Evolutionary conservation across 768 basidiomycete species (phyloP).

Genomic region (Boletus coccyginus): DNA sequence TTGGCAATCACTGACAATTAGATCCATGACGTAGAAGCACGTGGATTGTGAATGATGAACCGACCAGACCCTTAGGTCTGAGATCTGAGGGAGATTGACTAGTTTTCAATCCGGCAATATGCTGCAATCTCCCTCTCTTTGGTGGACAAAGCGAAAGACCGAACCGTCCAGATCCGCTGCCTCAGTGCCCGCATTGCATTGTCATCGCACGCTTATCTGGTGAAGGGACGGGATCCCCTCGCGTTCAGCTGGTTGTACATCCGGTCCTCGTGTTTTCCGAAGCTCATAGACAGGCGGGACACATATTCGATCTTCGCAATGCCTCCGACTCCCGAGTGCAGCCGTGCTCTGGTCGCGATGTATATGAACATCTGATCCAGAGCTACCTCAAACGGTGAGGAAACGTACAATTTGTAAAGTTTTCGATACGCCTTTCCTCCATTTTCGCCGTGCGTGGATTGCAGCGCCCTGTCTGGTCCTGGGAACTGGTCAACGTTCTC

Average conservation of each 20-base stretch:
- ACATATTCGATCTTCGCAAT: background rate
- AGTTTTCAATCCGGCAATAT: background rate
- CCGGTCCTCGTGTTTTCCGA: background rate
- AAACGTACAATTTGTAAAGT: background rate
- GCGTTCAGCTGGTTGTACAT: background rate
- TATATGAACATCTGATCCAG: background rate
- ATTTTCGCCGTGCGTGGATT: background rate
- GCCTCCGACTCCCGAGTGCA: background rate
- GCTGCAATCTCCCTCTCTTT: background rate
- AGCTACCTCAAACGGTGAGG: background rate
- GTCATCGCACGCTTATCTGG: background rate
- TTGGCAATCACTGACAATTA: background rate
- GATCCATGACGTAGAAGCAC: background rate
- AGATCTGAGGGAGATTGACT: background rate
- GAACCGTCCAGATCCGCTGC: background rate
- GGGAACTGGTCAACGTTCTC: too few relatives aligned
- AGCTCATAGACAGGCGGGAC: background rate
- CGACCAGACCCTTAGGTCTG: background rate
- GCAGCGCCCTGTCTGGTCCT: too few relatives aligned
- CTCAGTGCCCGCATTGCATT: background rate
- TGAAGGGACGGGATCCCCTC: background rate
- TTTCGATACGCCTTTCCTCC: background rate
- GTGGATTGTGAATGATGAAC: background rate
- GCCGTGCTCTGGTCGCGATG: background rate
- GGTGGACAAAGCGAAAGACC: background rate